Evolutionary conservation across 768 basidiomycete species (phyloP).

Genomic region (Lactarius sanguifluus): DNA sequence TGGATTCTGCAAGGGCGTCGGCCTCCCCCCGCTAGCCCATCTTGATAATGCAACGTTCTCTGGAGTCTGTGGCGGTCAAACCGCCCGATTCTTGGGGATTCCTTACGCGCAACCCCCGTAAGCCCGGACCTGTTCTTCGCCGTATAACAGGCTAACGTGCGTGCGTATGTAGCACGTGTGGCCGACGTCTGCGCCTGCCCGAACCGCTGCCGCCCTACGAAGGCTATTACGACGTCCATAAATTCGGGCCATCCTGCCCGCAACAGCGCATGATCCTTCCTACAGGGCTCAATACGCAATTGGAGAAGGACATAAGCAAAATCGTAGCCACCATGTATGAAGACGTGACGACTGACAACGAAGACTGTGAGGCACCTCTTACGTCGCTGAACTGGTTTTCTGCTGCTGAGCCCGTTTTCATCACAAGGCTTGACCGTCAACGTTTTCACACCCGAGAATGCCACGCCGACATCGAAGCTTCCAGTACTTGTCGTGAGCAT

Average conservation of each 20-base stretch:
- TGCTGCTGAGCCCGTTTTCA: not conserved
- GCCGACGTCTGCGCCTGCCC: conserved; percentile 30
- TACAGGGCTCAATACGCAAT: not conserved
- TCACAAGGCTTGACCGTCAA: conserved; percentile 28
- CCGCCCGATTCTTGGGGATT: conserved; percentile 33
- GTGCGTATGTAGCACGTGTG: conserved; percentile 11
- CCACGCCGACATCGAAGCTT: conserved; percentile 11
- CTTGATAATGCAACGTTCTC: conserved; percentile 33
- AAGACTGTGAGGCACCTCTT: conserved; percentile 25
- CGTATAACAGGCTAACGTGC: not conserved
- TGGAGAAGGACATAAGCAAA: conserved; percentile 13
- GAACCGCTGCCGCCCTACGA: conserved; percentile 25
- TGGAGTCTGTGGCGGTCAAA: conserved; percentile 25
- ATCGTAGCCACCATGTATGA: conserved; percentile 23
- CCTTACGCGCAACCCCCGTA: conserved; percentile 37
- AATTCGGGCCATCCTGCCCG: conserved; percentile 33
- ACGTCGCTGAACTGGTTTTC: not conserved
- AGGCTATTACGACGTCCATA: conserved; percentile 27
- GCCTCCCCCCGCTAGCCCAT: conserved; percentile 19
- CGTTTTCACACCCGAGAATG: conserved; percentile 17
- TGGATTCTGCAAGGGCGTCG: not conserved
- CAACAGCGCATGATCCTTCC: conserved; percentile 30
- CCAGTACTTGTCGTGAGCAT: conserved; percentile 28
- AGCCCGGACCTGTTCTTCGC: conserved; percentile 5
- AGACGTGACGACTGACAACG: conserved; percentile 20